Evolutionary conservation across 257 asterid genomes (phyloP).

Genomic region (Jacaranda mimosifolia): DNA sequence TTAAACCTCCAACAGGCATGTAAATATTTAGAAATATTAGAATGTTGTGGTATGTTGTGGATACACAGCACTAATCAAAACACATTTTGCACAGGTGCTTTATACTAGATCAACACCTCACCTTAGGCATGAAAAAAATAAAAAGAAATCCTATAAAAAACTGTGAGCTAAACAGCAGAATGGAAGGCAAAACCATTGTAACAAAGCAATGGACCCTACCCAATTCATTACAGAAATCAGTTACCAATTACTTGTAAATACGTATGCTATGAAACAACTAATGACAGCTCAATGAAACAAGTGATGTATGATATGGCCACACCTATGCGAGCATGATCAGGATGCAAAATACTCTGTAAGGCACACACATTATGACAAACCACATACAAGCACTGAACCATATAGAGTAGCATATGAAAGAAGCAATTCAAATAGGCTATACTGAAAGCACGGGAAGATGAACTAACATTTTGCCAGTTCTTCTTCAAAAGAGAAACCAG

Average conservation of each 20-base stretch:
- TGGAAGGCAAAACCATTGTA: not conserved
- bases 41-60: too few relatives aligned
- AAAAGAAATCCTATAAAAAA: not conserved
- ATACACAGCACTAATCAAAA: too few relatives aligned
- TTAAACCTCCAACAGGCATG: not conserved
- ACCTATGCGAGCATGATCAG: not conserved
- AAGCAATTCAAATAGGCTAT: not conserved
- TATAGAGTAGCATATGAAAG: not conserved
- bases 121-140: not conserved
- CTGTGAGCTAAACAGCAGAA: not conserved
- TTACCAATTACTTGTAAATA: not conserved
- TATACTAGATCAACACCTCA: not conserved
- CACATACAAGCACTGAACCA: not conserved
- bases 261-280: not conserved
- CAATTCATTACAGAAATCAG: not conserved
- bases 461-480: conserved; percentile 64
- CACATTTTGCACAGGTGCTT: not conserved
- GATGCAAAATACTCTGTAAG: not conserved
- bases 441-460: not conserved
- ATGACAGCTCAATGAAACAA: not conserved
- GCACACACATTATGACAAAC: not conserved
- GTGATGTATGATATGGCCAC: not conserved
- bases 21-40: not conserved
- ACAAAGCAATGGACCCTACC: not conserved
- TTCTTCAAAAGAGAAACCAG: conserved; percentile 61